Evolutionary conservation across 202 grass and related monocot species (phyloP).

Genomic region (Bolboschoenoplectus hybrid): DNA sequence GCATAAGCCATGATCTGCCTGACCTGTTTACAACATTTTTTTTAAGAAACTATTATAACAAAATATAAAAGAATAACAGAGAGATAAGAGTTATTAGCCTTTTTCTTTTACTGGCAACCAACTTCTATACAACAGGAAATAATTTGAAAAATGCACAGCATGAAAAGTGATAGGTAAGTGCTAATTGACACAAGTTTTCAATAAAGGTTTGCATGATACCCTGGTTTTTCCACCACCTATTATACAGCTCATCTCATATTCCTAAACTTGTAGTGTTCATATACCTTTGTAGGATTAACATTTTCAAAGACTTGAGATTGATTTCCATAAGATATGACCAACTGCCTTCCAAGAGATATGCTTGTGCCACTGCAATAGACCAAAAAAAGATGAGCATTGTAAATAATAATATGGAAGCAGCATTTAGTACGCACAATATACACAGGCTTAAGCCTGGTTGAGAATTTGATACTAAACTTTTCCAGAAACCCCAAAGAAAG

Average conservation of each 20-base stretch:
- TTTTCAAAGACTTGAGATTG: slow-evolving; percentile 32
- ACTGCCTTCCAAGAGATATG: slow-evolving; percentile 6
- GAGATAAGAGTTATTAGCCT: background rate
- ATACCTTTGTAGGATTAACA: slow-evolving; percentile 28
- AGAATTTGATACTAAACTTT: background rate
- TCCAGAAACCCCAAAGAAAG: background rate
- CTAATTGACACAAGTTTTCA: background rate
- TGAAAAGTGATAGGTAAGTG: background rate
- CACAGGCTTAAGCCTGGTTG: background rate
- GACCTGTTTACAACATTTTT: background rate
- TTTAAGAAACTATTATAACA: background rate
- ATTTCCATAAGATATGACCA: slow-evolving; percentile 34
- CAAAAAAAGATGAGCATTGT: background rate
- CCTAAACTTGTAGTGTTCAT: background rate
- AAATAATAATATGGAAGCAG: background rate
- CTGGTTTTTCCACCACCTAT: background rate
- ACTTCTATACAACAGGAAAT: background rate
- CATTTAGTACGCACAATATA: background rate
- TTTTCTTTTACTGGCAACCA: slow-evolving; percentile 8
- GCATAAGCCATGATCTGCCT: slow-evolving; percentile 15
- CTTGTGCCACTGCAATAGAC: slow-evolving; percentile 13
- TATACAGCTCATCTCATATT: background rate
- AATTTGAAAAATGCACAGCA: background rate
- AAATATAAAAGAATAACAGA: background rate
- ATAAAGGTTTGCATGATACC: slow-evolving; percentile 11